Evolutionary conservation across 2,329 filamentous ascomycete species (phyloP), one percentile per base, ranked within the genome.

Genomic region (Ophiostoma sp.): DNA sequence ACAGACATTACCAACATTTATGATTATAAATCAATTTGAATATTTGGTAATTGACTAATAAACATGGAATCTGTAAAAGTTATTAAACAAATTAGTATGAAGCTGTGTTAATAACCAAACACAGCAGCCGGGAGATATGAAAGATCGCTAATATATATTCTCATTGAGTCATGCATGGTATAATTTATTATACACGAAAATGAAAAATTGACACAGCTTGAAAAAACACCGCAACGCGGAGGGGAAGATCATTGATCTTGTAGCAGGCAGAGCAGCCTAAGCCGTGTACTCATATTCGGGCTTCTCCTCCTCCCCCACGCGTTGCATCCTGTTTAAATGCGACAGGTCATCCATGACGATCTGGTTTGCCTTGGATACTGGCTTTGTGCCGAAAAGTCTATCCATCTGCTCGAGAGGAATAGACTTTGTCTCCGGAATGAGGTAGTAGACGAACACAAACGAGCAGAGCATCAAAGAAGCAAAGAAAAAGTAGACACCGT

Each of bases 401-500:
- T 90, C 88, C 82, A 90, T 89, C 39, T 82, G 82, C 77, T 91
- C 89, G 3, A 90, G 81, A 0, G 87, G 87, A 15, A 90, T 81
- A 60, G 83, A 82, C 80, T 89, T 90, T 3, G 88, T 90, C 80
- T 90, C 88, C 0, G 88, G 88, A 0, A 90, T 74, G 64, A 87
- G 81, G 80, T 88, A 88, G 76, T 81, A 90, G 35, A 89, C 83
- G 73, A 89, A 90, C 69, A 85, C 71, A 68, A 83, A 80, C 0
- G 85, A 85, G 11, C 84, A 71, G 15, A 89, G 77, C 83, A 89
- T 89, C 66, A 90, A 80, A 0, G 83, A 81, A 1, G 87, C 88
- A 73, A 91, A 91, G 82, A 91, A 89, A 74, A 90, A 86, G 78
- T 89, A 90, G 0, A 89, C 87, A 33, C 87, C 89, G 74, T 85